A percentile compares a stretch with the other conserved stretches of the same genome.
Conservation (phyloP, 1,284 basidiomycete species). For the Termitomyces sp. region DNA sequence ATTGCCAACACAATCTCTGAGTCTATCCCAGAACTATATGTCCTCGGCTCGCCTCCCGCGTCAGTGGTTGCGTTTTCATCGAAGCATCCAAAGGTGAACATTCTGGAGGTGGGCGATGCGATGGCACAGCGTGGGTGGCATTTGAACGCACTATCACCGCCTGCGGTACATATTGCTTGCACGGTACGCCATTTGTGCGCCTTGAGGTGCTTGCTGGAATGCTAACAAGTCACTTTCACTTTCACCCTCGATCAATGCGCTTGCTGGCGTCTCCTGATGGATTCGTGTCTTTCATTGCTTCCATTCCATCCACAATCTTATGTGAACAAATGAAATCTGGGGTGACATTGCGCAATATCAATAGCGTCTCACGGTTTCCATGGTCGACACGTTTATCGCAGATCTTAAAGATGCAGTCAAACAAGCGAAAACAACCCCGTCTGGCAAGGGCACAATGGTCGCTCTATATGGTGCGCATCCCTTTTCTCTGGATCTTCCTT, state of each 20-base stretch:
- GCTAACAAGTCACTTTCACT: background rate
- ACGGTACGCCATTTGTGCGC: slow-evolving; percentile 56
- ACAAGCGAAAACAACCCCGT: slow-evolving; percentile 53
- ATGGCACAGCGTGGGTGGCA: slow-evolving; percentile 90
- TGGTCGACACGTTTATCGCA: slow-evolving; percentile 73
- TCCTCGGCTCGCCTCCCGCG: slow-evolving; percentile 87
- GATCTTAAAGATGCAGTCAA: slow-evolving; percentile 77
- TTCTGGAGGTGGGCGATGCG: slow-evolving; percentile 85
- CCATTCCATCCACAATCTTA: background rate
- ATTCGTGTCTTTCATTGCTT: background rate
- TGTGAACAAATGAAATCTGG: background rate
- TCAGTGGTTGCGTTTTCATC: slow-evolving; percentile 89
- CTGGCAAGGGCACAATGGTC: slow-evolving; percentile 78
- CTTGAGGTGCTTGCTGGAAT: background rate
- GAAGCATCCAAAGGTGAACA: slow-evolving; percentile 53
- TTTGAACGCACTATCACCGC: slow-evolving; percentile 79
- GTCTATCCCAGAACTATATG: slow-evolving; percentile 74
- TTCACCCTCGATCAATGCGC: background rate
- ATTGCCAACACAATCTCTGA: slow-evolving; percentile 64
- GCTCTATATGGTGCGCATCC: slow-evolving; percentile 75
- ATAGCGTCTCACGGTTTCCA: slow-evolving; percentile 72
- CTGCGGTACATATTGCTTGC: slow-evolving; percentile 90
- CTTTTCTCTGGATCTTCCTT: slow-evolving; percentile 1
- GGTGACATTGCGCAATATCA: background rate
- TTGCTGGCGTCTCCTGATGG: background rate